phyloP scores from a whole-genome alignment of 306 rosid species.

The Glycine tomentella region DNA sequence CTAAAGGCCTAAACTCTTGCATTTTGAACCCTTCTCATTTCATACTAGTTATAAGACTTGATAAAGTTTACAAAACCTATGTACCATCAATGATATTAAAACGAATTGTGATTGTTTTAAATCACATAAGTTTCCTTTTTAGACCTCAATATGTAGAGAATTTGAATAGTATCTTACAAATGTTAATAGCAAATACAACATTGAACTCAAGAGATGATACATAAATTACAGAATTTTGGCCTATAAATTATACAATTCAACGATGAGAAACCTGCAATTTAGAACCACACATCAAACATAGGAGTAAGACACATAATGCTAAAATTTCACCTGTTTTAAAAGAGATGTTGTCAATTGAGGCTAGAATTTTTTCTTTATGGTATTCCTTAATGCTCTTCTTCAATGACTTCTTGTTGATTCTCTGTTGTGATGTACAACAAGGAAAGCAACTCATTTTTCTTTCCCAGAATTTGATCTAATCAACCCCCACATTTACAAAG shows the following conservation, averaged over 20 bases:
- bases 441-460: constrained; percentile 52
- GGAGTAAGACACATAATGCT: background rate
- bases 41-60: background rate
- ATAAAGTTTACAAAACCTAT: constrained; percentile 6
- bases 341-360: constrained; percentile 54
- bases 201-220: constrained; percentile 4
- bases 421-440: constrained; percentile 44
- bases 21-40: constrained; percentile 2
- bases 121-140: background rate
- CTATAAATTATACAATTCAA: background rate
- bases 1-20: background rate
- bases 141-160: background rate
- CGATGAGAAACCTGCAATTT: background rate
- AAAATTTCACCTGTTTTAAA: constrained; percentile 65
- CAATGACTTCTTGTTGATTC: constrained; percentile 25
- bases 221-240: constrained; percentile 22
- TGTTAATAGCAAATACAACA: background rate
- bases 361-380: constrained; percentile 7
- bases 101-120: background rate
- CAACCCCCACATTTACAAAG: constrained; percentile 15
- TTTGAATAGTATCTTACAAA: background rate
- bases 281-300: background rate
- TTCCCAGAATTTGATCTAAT: constrained; percentile 7
- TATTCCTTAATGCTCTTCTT: constrained; percentile 41
- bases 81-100: background rate